These are phyloP conservation scores for Moesziomyces aphidis DNA, from an alignment of 1,284 basidiomycete species.

Conservation along the genomic window DNA sequence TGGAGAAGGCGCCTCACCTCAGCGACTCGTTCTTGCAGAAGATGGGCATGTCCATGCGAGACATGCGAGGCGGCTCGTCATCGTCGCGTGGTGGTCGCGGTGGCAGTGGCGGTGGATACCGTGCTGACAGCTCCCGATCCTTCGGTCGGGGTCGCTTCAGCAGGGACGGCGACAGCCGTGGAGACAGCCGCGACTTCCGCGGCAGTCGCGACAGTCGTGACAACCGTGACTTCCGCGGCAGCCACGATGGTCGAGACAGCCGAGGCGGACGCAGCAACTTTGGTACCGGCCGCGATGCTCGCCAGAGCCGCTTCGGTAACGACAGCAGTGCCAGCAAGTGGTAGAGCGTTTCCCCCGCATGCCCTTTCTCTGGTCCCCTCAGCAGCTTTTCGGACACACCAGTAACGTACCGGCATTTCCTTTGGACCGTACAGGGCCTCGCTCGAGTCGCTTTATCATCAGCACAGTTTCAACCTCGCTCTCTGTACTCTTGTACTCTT, in stretches of 20 bases:
- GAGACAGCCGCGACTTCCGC: too few relatives aligned
- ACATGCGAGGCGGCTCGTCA: conserved; percentile 8
- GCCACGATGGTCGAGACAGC: conserved; percentile 16
- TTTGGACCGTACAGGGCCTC: too few relatives aligned
- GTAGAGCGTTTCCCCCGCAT: conserved; percentile 3
- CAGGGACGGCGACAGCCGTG: conserved; percentile 14
- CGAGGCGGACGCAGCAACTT: conserved; percentile 20
- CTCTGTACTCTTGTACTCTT: neutral
- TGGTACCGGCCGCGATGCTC: conserved; percentile 37
- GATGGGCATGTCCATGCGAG: conserved; percentile 32
- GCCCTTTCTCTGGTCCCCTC: too few relatives aligned
- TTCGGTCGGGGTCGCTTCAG: conserved; percentile 44
- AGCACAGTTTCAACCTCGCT: neutral
- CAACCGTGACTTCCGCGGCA: neutral
- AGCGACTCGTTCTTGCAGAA: conserved; percentile 40
- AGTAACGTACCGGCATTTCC: too few relatives aligned
- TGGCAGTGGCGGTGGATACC: conserved; percentile 8
- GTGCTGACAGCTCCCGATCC: conserved; percentile 16
- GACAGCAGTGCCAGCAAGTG: conserved; percentile 39
- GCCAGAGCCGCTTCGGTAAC: conserved; percentile 29
- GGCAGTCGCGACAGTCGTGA: conserved; percentile 16
- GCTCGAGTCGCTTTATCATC: too few relatives aligned
- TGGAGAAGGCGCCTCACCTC: conserved; percentile 40
- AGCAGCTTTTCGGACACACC: too few relatives aligned
- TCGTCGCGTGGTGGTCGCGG: conserved; percentile 4